phyloP scores from a whole-genome alignment of 768 basidiomycete genomes.

The Lepiota venenata region DNA sequence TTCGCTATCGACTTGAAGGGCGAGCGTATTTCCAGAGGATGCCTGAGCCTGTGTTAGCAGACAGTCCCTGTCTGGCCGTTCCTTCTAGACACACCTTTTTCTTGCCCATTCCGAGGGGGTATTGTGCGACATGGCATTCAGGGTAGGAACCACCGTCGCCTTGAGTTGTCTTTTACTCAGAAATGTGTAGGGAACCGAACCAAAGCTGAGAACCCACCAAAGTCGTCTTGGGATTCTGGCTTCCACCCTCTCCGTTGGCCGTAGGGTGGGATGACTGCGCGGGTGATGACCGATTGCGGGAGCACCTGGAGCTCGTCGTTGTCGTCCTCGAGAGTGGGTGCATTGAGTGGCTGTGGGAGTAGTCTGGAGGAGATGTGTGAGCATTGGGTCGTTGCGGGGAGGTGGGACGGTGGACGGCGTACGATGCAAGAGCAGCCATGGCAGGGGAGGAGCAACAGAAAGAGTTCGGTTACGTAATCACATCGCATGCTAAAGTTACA shows the following conservation, averaged over 20 bases:
- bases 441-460: not conserved
- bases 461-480: not conserved
- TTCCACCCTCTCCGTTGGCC: constrained; percentile 86
- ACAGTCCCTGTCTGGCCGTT: not conserved
- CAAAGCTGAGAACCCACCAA: constrained; percentile 46
- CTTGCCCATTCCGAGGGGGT: constrained; percentile 91
- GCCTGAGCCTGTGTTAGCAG: constrained; percentile 43
- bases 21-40: constrained; percentile 90
- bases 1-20: constrained; percentile 94
- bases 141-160: constrained; percentile 88
- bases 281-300: constrained; percentile 42
- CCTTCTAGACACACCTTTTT: constrained; percentile 68
- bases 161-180: constrained; percentile 22
- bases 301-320: constrained; percentile 47
- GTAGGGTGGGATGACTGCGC: constrained; percentile 71
- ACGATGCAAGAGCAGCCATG: constrained; percentile 72
- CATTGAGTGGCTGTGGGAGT: constrained; percentile 64
- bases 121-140: constrained; percentile 97
- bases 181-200: constrained; percentile 4
- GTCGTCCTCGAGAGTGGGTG: constrained; percentile 52
- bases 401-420: constrained; percentile 27
- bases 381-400: not conserved
- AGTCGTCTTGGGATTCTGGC: constrained; percentile 79
- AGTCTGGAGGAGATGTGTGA: constrained; percentile 38
- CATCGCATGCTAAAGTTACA: not conserved